phyloP scores from a whole-genome alignment of 2,329 filamentous ascomycete genomes.

The Botryosphaeria dothidea region DNA sequence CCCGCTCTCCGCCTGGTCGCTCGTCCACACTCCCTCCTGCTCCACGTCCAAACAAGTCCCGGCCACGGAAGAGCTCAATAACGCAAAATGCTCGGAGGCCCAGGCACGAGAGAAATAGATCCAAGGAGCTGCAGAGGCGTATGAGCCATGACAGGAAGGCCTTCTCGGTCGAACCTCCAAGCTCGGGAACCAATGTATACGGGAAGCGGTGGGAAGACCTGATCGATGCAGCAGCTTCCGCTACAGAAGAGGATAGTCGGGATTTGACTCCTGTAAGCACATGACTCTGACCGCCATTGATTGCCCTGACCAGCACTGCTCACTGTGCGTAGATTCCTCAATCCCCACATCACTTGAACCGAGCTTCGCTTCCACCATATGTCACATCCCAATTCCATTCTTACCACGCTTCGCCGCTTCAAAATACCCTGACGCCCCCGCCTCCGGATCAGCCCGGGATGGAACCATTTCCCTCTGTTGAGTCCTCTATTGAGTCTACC shows the following conservation, averaged over 20 bases:
- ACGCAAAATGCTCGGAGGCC: conserved; percentile 74
- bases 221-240: conserved; percentile 90
- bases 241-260: conserved; percentile 85
- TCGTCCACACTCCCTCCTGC: conserved; percentile 86
- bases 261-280: conserved; percentile 80
- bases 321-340: conserved; percentile 42
- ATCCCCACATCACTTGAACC: conserved; percentile 54
- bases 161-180: conserved; percentile 80
- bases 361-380: conserved; percentile 62
- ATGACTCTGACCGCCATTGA: conserved; percentile 7
- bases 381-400: conserved; percentile 57
- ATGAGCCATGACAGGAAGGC: conserved; percentile 78
- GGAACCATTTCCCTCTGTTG: conserved; percentile 85
- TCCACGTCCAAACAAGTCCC: conserved; percentile 69
- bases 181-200: conserved; percentile 64
- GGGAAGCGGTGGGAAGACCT: conserved; percentile 96
- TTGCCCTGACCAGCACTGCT: neutral
- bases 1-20: conserved; percentile 79
- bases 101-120: conserved; percentile 80
- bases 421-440: conserved; percentile 87
- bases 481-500: conserved; percentile 69
- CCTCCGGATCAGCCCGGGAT: conserved; percentile 47
- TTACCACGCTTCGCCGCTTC: conserved; percentile 87
- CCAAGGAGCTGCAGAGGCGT: conserved; percentile 72
- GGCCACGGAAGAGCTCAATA: conserved; percentile 83